Evolutionary conservation across 208 protist species (phyloP).

Genomic region (Leishmania tarentolae): DNA sequence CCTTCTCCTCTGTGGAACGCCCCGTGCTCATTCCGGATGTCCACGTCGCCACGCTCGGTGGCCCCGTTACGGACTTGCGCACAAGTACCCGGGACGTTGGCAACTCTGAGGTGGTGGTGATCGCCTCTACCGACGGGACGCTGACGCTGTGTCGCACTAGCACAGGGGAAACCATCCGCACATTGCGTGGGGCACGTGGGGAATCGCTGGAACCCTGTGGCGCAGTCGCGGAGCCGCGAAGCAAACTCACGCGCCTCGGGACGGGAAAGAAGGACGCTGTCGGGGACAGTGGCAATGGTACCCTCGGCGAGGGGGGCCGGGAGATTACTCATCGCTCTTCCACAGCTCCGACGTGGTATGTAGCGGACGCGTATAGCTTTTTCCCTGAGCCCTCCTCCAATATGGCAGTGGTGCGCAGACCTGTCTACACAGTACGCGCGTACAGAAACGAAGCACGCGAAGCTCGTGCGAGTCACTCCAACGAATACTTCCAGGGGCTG

Average conservation of each 20-base stretch:
- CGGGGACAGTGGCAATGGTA: not conserved
- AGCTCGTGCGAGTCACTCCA: conserved; percentile 77
- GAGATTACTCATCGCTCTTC: not conserved
- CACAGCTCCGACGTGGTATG: conserved; percentile 9
- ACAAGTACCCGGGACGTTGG: conserved; percentile 53
- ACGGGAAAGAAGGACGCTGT: not conserved
- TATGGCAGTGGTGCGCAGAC: conserved; percentile 54
- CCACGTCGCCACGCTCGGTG: conserved; percentile 60
- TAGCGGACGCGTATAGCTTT: conserved; percentile 20
- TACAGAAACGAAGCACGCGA: conserved; percentile 81
- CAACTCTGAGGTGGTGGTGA: conserved; percentile 76
- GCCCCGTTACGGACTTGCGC: conserved; percentile 69
- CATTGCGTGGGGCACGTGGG: conserved; percentile 64
- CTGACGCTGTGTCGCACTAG: conserved; percentile 72
- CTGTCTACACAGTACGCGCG: conserved; percentile 76
- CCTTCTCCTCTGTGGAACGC: not conserved
- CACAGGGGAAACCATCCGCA: conserved; percentile 79
- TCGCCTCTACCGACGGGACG: conserved; percentile 79
- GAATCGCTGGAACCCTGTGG: conserved; percentile 23
- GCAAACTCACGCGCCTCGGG: conserved; percentile 10
- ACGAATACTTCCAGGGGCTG: conserved; percentile 79
- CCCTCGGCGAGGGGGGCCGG: not conserved
- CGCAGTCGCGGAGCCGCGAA: not conserved
- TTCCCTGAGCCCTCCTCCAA: conserved; percentile 15
- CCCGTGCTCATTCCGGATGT: conserved; percentile 66